phyloP scores from a whole-genome alignment of 2,329 filamentous ascomycete genomes.

The Pseudocercospora fijiensis region DNA sequence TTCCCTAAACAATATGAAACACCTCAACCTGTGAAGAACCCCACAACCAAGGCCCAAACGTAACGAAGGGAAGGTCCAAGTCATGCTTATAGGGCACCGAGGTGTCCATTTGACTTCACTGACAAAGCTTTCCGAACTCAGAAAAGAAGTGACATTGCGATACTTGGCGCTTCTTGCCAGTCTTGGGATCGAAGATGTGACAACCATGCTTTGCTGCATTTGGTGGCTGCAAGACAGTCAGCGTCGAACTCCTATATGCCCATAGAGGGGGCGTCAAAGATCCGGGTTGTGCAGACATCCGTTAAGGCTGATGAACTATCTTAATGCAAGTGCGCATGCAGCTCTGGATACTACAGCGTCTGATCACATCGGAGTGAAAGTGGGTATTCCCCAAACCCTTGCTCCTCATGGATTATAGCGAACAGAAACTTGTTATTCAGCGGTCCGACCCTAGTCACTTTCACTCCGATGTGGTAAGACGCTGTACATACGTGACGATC shows the following conservation, averaged over 20 bases:
- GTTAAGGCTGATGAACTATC: not conserved
- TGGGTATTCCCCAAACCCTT: too few species aligned
- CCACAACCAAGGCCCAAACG: not conserved
- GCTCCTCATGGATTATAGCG: too few species aligned
- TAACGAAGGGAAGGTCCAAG: not conserved
- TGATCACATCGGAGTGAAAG: too few species aligned
- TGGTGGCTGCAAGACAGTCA: conserved; percentile 70
- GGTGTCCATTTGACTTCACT: not conserved
- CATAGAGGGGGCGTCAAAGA: not conserved
- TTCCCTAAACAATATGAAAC: not conserved
- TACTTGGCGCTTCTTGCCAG: conserved; percentile 71
- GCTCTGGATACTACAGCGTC: not conserved
- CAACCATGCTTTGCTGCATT: conserved; percentile 83
- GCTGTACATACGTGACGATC: too few species aligned
- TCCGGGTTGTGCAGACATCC: not conserved
- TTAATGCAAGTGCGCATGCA: not conserved
- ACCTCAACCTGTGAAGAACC: not conserved
- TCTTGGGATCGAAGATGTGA: conserved; percentile 74
- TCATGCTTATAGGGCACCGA: not conserved
- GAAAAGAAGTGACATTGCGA: conserved; percentile 72
- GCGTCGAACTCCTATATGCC: conserved; percentile 3
- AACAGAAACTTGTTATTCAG: too few species aligned
- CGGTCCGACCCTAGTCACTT: too few species aligned
- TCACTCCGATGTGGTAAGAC: too few species aligned
- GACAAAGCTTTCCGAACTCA: conserved; percentile 40